These are phyloP conservation scores for Claviceps sp. DNA, from an alignment of 2,329 filamentous ascomycete species.

Conservation along the genomic window DNA sequence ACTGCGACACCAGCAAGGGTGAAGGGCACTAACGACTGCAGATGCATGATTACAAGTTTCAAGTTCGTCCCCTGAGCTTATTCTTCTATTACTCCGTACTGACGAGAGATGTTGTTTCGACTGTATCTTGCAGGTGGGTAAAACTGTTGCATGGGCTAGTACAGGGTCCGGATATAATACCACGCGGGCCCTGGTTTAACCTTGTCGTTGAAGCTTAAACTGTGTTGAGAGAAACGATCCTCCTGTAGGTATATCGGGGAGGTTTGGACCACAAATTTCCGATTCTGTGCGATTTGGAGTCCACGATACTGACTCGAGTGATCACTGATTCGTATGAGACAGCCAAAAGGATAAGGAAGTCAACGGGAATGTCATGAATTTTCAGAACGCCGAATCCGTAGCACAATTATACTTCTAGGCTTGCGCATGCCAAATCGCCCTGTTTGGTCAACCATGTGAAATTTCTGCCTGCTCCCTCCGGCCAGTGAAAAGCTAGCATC, in stretches of 20 bases:
- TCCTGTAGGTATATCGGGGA: background rate
- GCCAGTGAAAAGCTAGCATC: background rate
- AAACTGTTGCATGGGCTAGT: background rate
- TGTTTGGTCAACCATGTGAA: background rate
- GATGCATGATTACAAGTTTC: background rate
- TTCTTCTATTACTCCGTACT: background rate
- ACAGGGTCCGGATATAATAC: background rate
- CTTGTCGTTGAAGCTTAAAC: conserved; percentile 3
- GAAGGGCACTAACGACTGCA: background rate
- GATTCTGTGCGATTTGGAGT: background rate
- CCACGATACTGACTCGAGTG: background rate
- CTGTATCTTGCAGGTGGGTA: background rate
- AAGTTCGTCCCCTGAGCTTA: background rate
- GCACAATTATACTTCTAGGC: background rate
- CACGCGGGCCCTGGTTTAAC: background rate
- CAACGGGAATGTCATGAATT: background rate
- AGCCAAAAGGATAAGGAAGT: background rate
- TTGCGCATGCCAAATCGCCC: background rate
- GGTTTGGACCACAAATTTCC: background rate
- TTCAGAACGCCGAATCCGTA: background rate
- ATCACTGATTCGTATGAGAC: background rate
- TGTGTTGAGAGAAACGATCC: background rate
- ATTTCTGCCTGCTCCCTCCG: background rate
- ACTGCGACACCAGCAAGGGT: conserved; percentile 5
- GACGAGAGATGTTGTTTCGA: background rate